Base-by-base conservation (phyloP, 768 basidiomycete species). In the Kwoniella botswanensis region DNA sequence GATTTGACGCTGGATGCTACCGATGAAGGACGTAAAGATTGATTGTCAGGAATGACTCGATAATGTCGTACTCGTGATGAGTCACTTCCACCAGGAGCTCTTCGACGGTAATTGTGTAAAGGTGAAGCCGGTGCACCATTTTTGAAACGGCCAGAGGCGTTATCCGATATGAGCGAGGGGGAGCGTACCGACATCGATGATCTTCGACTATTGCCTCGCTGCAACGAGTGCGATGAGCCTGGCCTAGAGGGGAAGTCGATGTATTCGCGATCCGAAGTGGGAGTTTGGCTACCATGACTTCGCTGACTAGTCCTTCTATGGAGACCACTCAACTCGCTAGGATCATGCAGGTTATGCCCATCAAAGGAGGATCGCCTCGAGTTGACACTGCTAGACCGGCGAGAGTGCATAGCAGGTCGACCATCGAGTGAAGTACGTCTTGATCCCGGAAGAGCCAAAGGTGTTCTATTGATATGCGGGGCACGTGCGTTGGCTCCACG, bases 371-470 rank as follows among this genome's bases (percentile, higher is more conserved):
- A 90, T 22, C 93, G 86, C 44, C 91, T 86, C 6, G 94, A 97
- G 79, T 94, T 94, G 73, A 94, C 91, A 68, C 93, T 94, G 80
- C 93, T 94, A 15, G 93, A 95, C 29, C 94, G 89, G 58, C 92
- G 88, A 24, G 94, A 95, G 0, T 92, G 92, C 54, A 90, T 84
- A 0, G 91, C 91, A 0, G 89, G 89, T 17, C 92, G 88, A 17
- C 86, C 84, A 67, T 90, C 80, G 0, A 82, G 74, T 18, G 82
- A 82, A 1, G 76, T 71, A 6, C 83, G 74, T 24, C 73, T 65
- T 17, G 75, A 73, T 18, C 72, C 56, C 6, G 74, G 63, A 12
- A 64, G 43, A 21, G 76, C 68, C 43, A 78, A 43, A 18, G 71
- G 71, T 10, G 73, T 60, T 52, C 79, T 53, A 13, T 73, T 69